Evolutionary conservation across 176 grass and related monocot genomes (phyloP), one percentile per base, ranked within the genome.

Genomic region (Raddia distichophylla): DNA sequence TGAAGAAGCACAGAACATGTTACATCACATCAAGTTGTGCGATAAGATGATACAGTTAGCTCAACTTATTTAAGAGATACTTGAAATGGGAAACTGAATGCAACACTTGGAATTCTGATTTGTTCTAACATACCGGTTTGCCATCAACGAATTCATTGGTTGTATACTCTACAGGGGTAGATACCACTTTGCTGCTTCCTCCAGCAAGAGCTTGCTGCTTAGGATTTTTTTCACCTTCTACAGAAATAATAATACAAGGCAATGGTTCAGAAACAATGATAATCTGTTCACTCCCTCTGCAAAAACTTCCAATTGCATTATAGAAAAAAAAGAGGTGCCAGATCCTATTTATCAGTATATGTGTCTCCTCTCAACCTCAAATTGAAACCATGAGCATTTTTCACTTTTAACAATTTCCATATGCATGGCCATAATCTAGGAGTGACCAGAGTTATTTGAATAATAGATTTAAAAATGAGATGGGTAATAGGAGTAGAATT

Each of bases 101-200:
- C 55, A 42, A 1, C 13, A 60, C 16, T 69, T 32, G 13, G 67
- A 60, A 61, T 53, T 65, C 42, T 60, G 32, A 54, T 54, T 69
- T 45, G 49, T 52, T 67, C 13, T 54, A 75, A 73, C 67, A 67
- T 61, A 86, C 86, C 89, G 14, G 88, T 12, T 77, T 95, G 74
- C 82, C 91, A 81, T 99, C 93, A 84, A 86, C 60, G 50, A 84
- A 69, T 82, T 99, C 96, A 66, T 86, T 90, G 46, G 79, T 74
- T 40, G 84, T 53, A 90, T 90, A 84, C 69, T 90, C 91, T 78
- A 80, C 69, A 62, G 91, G 82, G 17, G 56, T 56, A 76, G 58
- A 56, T 37, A 74, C 73, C 22, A 76, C n/a, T 69, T 85, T 90
- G 47, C 40, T 72, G 49, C 56, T 94, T 80, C 84, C 87, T 46